A percentile compares a stretch with the other conserved stretches of the same genome.
These are phyloP conservation scores for Solanum bukasovii DNA, from an alignment of 257 asterid genomes.

Conservation along the genomic window DNA sequence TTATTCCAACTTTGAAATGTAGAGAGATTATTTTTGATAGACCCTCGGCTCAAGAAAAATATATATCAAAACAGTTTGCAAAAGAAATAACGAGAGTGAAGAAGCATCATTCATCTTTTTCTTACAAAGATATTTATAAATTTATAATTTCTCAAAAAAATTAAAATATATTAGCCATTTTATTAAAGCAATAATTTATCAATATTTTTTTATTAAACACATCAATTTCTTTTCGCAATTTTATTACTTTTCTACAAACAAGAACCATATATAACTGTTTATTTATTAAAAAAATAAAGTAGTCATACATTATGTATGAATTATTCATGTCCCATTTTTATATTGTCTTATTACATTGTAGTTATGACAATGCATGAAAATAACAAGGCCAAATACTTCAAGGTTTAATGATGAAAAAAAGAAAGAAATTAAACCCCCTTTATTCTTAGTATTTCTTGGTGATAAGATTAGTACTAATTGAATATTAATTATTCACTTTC, in stretches of 20 bases:
- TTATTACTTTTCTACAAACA: background rate
- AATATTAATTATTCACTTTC: background rate
- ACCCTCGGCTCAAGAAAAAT: background rate
- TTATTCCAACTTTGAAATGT: too few relatives aligned
- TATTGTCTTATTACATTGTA: background rate
- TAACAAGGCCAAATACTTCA: background rate
- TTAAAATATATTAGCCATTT: background rate
- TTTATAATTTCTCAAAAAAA: background rate
- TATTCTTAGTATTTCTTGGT: background rate
- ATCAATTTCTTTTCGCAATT: too few relatives aligned
- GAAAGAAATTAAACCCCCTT: background rate
- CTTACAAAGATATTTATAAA: background rate
- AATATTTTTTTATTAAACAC: too few relatives aligned
- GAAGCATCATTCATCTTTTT: background rate
- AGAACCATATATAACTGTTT: background rate
- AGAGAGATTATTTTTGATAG: too few relatives aligned
- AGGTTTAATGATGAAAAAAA: background rate
- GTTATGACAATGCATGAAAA: background rate
- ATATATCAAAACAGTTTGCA: background rate
- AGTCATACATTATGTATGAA: background rate
- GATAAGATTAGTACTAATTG: background rate
- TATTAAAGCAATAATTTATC: background rate
- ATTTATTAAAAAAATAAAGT: background rate
- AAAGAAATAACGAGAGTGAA: background rate
- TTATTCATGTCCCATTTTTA: background rate